Percentiles rank a stretch among this genome's conserved stretches.
Conservation (phyloP, 2,329 filamentous ascomycete genomes). For the Cordyceps javanica region DNA sequence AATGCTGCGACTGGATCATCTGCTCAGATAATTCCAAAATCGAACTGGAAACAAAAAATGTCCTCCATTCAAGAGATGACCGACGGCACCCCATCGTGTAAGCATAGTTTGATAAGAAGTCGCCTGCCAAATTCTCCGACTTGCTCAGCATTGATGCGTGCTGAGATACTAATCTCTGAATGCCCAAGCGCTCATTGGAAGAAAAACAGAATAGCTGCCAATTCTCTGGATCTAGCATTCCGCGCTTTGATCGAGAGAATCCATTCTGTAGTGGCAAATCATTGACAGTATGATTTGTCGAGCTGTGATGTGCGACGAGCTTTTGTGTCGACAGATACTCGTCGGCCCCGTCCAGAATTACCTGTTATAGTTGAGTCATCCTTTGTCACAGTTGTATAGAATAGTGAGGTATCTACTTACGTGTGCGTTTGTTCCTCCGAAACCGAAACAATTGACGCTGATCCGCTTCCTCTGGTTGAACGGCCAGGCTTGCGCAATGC, state of each 20-base stretch:
- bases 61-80: slow-evolving; percentile 38
- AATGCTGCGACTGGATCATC: slow-evolving; percentile 18
- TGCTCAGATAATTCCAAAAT: slow-evolving; percentile 26
- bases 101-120: slow-evolving; percentile 34
- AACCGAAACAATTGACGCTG: slow-evolving; percentile 53
- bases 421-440: slow-evolving; percentile 52
- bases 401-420: slow-evolving; percentile 29
- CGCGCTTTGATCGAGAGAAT: neutral
- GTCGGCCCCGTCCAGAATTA: slow-evolving; percentile 43
- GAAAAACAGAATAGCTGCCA: slow-evolving; percentile 38
- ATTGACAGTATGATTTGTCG: neutral
- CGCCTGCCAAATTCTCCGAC: slow-evolving; percentile 2
- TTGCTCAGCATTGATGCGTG: slow-evolving; percentile 27
- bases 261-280: neutral
- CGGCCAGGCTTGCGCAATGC: slow-evolving; percentile 37
- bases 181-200: slow-evolving; percentile 35
- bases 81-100: slow-evolving; percentile 42
- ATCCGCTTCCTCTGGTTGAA: slow-evolving; percentile 38
- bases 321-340: slow-evolving; percentile 27
- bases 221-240: neutral
- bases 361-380: neutral
- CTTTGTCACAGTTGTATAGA: too few relatives aligned
- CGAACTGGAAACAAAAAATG: slow-evolving; percentile 31
- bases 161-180: slow-evolving; percentile 29
- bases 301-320: neutral